Evolutionary conservation across 2,329 filamentous ascomycete genomes (phyloP), one percentile per base, ranked within the genome.

Genomic region (Paraphoma chrysanthemicola): DNA sequence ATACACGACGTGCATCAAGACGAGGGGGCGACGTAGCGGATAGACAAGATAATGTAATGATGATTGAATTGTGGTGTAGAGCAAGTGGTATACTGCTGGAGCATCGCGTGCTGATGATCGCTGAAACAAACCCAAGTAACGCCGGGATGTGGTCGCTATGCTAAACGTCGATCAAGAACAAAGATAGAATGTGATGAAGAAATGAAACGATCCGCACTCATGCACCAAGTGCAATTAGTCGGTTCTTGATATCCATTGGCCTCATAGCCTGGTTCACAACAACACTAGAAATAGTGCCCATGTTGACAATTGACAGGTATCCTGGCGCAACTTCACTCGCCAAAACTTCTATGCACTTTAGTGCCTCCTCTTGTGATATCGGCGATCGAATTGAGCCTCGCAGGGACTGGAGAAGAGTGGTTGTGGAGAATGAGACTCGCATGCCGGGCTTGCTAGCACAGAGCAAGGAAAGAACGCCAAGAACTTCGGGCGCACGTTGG

Each of bases 341-440:
- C 60, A 83, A 68, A 7, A 83, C 67, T 48, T 76, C 72, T 14
- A 83, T 61, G 58, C 77, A 78, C 60, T 74, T 71, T 66, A 78
- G 66, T 0, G 76, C 78, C 54, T 83, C 81, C 6, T 81, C 79
- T 48, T 70, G 74, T 16, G 75, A 78, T 23, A 83, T 77, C 0
- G 80, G 81, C 44, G 71, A 80, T 31, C 80, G 71, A 49, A 81
- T 72, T n/a, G 78, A 81, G 48, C 77, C 74, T 57, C 80, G 81
- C 14, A 83, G 54, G 16, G 77, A 72, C 62, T 80, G 78, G 4
- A 79, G 57, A 12, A 82, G 63, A 1, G 76, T 70, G 3, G 71
- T 69, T 62, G 81, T 77, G 18, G 78, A 79, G 63, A 83, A 79
- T n/a, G 76, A 80, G 38, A 75, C 76, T 28, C 80, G 75, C 33